Evolutionary conservation across 192 early-diverging fungal genomes (phyloP).

Genomic region (Linnemannia exigua): DNA sequence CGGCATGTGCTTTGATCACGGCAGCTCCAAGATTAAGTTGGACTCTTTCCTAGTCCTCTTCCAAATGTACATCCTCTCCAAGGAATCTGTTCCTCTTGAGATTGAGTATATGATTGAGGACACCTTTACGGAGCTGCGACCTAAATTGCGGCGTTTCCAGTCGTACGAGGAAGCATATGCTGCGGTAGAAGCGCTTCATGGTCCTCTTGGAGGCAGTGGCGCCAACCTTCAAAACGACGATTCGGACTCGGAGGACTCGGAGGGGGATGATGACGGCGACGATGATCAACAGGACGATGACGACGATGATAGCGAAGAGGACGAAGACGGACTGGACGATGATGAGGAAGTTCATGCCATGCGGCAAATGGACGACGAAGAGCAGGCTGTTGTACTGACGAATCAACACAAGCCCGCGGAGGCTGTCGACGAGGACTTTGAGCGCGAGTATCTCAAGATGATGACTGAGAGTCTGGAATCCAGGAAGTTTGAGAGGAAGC

Average conservation of each 20-base stretch:
- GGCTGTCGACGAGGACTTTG: constrained; percentile 90
- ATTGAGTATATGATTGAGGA: constrained; percentile 89
- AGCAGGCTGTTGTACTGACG: constrained; percentile 79
- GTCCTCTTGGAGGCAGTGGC: constrained; percentile 52
- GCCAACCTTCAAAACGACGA: constrained; percentile 63
- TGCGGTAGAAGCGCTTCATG: constrained; percentile 71
- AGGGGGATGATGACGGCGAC: constrained; percentile 60
- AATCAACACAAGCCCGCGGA: constrained; percentile 71
- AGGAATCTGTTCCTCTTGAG: constrained; percentile 87
- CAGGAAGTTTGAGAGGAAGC: constrained; percentile 84
- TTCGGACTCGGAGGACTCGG: constrained; percentile 49
- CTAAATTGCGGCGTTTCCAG: constrained; percentile 69
- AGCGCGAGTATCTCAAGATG: constrained; percentile 90
- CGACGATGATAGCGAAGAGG: constrained; percentile 59
- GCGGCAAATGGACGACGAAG: constrained; percentile 69
- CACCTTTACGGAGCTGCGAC: constrained; percentile 81
- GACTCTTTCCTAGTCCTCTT: constrained; percentile 86
- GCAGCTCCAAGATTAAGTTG: constrained; percentile 73
- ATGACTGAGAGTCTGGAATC: constrained; percentile 92
- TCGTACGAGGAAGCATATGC: constrained; percentile 88
- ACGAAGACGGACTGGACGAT: constrained; percentile 67
- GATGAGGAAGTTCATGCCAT: constrained; percentile 52
- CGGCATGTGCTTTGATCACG: constrained; percentile 84
- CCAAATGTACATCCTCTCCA: constrained; percentile 92
- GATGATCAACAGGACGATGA: constrained; percentile 53